phyloP scores from a whole-genome alignment of 805 yeast species.

The Pichia exigua region DNA sequence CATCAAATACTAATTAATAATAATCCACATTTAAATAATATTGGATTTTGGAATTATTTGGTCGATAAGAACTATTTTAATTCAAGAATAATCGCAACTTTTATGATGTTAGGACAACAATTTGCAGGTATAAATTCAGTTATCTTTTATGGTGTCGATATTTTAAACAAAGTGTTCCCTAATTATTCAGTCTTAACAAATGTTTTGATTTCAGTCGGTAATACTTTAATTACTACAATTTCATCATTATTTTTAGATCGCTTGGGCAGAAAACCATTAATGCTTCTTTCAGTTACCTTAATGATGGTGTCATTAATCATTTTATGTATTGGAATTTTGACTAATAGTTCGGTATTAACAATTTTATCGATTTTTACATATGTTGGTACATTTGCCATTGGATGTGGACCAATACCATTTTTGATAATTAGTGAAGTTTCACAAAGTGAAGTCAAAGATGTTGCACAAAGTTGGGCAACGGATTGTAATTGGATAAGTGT shows the following conservation, averaged over 20 bases:
- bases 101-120: conserved; percentile 79
- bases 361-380: conserved; percentile 61
- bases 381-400: conserved; percentile 82
- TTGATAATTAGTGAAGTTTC: conserved; percentile 83
- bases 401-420: conserved; percentile 95
- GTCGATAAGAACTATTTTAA: conserved; percentile 42
- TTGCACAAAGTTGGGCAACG: conserved; percentile 91
- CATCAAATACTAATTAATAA: conserved; percentile 18
- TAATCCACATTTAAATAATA: conserved; percentile 15
- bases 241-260: conserved; percentile 73
- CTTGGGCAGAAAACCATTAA: conserved; percentile 66
- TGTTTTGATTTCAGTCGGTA: conserved; percentile 65
- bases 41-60: conserved; percentile 39
- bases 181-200: conserved; percentile 62
- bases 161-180: conserved; percentile 67
- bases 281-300: conserved; percentile 53
- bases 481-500: conserved; percentile 89
- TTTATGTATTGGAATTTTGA: conserved; percentile 59
- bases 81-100: conserved; percentile 59
- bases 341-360: conserved; percentile 39
- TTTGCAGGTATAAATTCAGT: conserved; percentile 90
- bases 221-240: conserved; percentile 63
- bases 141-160: conserved; percentile 86
- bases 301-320: conserved; percentile 62
- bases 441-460: conserved; percentile 66